phyloP scores from a whole-genome alignment of 1,139 yeast genomes.

The Meyerozyma athensensis region DNA sequence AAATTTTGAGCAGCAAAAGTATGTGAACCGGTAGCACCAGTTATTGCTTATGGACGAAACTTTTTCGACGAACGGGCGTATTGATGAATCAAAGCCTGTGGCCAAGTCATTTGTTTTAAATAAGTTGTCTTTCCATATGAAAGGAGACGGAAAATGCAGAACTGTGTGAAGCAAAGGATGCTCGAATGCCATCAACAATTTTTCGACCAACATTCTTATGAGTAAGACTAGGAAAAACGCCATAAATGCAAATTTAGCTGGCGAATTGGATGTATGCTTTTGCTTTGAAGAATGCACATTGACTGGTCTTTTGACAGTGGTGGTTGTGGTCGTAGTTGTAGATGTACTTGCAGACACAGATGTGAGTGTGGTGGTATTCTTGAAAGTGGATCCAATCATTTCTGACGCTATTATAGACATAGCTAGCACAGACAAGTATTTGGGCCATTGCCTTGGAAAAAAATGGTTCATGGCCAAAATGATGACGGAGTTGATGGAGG shows the following conservation, averaged over 20 bases:
- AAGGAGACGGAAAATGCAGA: neutral
- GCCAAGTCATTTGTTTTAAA: conserved; percentile 9
- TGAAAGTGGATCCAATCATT: conserved; percentile 36
- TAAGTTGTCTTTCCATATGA: neutral
- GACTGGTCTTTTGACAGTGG: conserved; percentile 9
- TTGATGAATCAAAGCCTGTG: conserved; percentile 6
- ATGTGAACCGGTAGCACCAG: neutral
- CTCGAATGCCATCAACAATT: neutral
- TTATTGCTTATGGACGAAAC: neutral
- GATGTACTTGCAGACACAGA: conserved; percentile 18
- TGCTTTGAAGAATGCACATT: neutral
- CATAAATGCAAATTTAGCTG: conserved; percentile 10
- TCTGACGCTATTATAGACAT: conserved; percentile 49
- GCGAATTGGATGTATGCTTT: neutral
- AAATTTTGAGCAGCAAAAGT: conserved; percentile 4
- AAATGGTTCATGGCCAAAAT: conserved; percentile 26
- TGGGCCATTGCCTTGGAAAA: conserved; percentile 30
- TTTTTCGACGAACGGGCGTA: neutral
- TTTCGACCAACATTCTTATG: conserved; percentile 1
- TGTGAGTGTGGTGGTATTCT: conserved; percentile 17
- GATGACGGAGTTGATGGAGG: conserved; percentile 26
- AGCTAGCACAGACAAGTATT: conserved; percentile 40
- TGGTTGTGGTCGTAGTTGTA: conserved; percentile 11
- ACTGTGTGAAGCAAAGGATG: conserved; percentile 15
- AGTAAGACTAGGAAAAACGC: neutral